These are phyloP conservation scores for Epichloe uncinata DNA, from an alignment of 2,329 filamentous ascomycete genomes.

Conservation along the genomic window DNA sequence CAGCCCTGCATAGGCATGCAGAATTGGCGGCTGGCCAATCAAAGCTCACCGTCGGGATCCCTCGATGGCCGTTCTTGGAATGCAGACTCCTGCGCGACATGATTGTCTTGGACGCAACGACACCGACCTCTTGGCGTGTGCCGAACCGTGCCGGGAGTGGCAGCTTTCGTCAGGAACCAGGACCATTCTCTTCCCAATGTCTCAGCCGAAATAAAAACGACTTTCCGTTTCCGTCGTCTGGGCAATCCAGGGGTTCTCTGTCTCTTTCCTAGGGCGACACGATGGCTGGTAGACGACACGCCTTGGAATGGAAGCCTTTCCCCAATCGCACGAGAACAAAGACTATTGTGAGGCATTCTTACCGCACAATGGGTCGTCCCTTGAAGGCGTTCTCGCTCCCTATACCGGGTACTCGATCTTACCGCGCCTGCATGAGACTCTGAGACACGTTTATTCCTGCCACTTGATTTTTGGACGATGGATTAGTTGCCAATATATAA, in stretches of 20 bases:
- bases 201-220: background rate
- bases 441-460: slow-evolving; percentile 1
- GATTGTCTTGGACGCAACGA: slow-evolving; percentile 1
- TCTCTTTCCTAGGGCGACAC: background rate
- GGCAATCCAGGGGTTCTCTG: background rate
- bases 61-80: slow-evolving; percentile 6
- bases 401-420: background rate
- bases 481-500: slow-evolving; percentile 5
- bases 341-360: background rate
- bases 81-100: slow-evolving; percentile 2
- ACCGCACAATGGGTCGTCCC: background rate
- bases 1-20: slow-evolving; percentile 9
- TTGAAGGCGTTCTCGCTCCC: background rate
- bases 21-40: slow-evolving; percentile 2
- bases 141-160: too few species aligned
- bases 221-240: background rate
- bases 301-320: slow-evolving; percentile 1
- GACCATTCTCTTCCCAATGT: background rate
- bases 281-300: background rate
- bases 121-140: background rate
- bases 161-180: too few species aligned
- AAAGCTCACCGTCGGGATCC: background rate
- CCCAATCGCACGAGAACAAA: slow-evolving; percentile 1
- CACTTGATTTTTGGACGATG: slow-evolving; percentile 1
- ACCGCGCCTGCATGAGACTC: background rate